Percentiles rank a stretch among this genome's conserved stretches.
These are phyloP conservation scores for Pseudotsuga menziesii DNA, from an alignment of 75 land plant genomes.

Conservation along the genomic window DNA sequence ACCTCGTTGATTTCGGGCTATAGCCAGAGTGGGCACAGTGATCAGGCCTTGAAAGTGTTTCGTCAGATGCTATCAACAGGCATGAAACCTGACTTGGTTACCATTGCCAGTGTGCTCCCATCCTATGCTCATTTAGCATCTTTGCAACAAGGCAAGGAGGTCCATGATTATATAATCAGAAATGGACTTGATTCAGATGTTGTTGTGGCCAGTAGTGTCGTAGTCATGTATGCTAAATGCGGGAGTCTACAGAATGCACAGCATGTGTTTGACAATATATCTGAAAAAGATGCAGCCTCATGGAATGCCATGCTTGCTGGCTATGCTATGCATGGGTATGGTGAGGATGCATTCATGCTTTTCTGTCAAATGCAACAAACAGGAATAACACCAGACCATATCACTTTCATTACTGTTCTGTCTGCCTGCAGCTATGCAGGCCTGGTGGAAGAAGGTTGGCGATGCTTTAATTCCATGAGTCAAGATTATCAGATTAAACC, in stretches of 20 bases:
- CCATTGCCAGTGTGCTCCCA: conserved; percentile 16
- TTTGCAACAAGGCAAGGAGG: conserved; percentile 11
- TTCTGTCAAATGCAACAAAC: not conserved
- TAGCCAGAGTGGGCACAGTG: conserved; percentile 1
- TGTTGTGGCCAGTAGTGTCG: conserved; percentile 14
- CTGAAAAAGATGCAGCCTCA: conserved; percentile 6
- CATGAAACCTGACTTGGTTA: conserved; percentile 13
- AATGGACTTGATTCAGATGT: conserved; percentile 16
- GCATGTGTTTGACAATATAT: conserved; percentile 6
- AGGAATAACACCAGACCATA: not conserved
- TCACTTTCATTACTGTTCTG: conserved; percentile 5
- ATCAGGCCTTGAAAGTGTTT: not conserved
- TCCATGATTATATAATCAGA: conserved; percentile 8
- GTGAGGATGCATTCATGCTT: not conserved
- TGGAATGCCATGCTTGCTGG: conserved; percentile 19
- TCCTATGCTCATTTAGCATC: conserved; percentile 10
- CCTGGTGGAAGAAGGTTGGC: conserved; percentile 25
- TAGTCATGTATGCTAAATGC: conserved; percentile 26
- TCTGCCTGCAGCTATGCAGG: conserved; percentile 6
- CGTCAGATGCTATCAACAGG: conserved; percentile 5
- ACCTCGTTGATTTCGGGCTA: conserved; percentile 13
- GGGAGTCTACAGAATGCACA: conserved; percentile 25
- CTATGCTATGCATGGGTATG: conserved; percentile 10
- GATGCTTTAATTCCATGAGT: conserved; percentile 23
- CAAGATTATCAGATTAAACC: conserved; percentile 36